Evolutionary conservation across 768 basidiomycete genomes (phyloP).

Genomic region (Hericium rajendrae): DNA sequence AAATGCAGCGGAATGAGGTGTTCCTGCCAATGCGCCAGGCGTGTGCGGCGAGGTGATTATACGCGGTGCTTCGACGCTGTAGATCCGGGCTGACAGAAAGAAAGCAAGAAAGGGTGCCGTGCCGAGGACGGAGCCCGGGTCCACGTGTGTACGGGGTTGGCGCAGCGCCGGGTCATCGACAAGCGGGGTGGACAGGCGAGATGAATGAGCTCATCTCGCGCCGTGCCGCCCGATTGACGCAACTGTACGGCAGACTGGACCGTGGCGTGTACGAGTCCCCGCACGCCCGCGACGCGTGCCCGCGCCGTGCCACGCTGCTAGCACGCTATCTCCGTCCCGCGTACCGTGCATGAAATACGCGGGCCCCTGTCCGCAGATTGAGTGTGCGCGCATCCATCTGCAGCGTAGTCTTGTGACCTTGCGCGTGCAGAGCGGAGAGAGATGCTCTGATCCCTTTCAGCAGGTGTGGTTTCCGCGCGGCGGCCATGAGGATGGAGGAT

Average conservation of each 20-base stretch:
- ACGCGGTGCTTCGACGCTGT: not conserved
- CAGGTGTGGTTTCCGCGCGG: no score
- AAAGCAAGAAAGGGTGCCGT: not conserved
- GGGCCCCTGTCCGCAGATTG: no score
- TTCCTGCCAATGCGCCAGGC: not conserved
- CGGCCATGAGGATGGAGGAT: no score
- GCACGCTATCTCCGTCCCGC: constrained; percentile 1
- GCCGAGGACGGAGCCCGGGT: not conserved
- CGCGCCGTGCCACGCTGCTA: not conserved
- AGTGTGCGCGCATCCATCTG: not conserved
- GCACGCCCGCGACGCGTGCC: not conserved
- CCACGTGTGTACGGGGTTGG: not conserved
- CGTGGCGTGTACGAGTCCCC: no score
- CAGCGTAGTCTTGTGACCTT: not conserved
- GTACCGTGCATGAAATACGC: not conserved
- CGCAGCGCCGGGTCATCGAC: no score
- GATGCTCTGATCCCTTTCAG: no score
- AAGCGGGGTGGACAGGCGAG: no score
- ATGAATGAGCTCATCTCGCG: not conserved
- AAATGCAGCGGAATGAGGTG: not conserved
- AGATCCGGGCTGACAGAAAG: no score
- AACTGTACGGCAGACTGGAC: not conserved
- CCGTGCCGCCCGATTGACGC: not conserved
- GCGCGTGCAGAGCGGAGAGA: not conserved
- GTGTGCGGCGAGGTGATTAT: not conserved